Evolutionary conservation across 179 eudicot species (phyloP).

Genomic region (Silene coronaria): DNA sequence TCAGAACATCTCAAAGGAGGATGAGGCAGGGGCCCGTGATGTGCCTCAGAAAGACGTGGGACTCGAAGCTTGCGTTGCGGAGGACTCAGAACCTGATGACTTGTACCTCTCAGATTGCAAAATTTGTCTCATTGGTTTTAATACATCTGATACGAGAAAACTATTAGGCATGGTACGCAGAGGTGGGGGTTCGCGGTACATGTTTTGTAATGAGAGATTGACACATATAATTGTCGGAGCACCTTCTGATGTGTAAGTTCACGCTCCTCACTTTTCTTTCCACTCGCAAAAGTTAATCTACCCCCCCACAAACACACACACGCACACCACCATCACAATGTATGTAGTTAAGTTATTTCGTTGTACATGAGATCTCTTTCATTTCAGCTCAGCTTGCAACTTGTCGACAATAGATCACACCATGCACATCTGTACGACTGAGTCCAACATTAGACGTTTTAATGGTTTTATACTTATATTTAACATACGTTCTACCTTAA

Average conservation of each 20-base stretch:
- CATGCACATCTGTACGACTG: background rate
- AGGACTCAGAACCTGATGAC: slow-evolving; percentile 84
- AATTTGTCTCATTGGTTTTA: slow-evolving; percentile 73
- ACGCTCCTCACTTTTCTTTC: background rate
- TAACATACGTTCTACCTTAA: background rate
- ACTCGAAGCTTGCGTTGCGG: slow-evolving; percentile 63
- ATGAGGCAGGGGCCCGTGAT: slow-evolving; percentile 29
- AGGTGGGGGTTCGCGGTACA: slow-evolving; percentile 98
- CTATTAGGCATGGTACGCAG: slow-evolving; percentile 74
- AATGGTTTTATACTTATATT: background rate
- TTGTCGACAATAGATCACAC: background rate
- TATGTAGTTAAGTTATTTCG: background rate
- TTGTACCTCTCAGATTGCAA: slow-evolving; percentile 88
- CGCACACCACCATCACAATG: too few relatives aligned
- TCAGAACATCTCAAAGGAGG: slow-evolving; percentile 48
- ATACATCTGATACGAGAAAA: slow-evolving; percentile 64
- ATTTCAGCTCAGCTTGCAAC: background rate
- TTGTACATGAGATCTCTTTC: background rate
- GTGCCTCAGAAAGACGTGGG: slow-evolving; percentile 32
- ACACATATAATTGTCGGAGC: slow-evolving; percentile 88
- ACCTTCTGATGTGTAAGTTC: slow-evolving; percentile 76
- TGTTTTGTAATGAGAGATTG: slow-evolving; percentile 71
- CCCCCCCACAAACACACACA: too few relatives aligned
- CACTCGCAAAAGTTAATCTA: background rate
- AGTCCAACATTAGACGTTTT: background rate